These are phyloP conservation scores for Spathaspora gorwiae DNA, from an alignment of 805 yeast species.

Conservation along the genomic window DNA sequence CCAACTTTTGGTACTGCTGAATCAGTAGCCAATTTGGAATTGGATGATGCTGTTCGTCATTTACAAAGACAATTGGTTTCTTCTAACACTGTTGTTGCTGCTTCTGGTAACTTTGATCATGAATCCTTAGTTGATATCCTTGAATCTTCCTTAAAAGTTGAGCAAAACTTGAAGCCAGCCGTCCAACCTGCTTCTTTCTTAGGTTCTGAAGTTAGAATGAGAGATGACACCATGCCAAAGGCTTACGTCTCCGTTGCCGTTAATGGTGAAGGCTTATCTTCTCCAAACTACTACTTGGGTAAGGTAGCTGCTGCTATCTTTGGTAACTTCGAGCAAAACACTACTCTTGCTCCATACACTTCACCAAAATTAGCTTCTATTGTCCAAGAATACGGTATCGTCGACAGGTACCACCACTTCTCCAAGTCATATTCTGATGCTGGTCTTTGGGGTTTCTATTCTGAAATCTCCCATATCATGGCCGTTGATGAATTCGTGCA, in stretches of 20 bases:
- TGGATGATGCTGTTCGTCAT: constrained; percentile 55
- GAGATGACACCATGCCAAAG: constrained; percentile 82
- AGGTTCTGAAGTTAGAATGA: constrained; percentile 82
- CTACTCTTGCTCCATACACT: constrained; percentile 46
- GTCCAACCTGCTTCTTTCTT: constrained; percentile 59
- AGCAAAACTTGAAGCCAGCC: constrained; percentile 48
- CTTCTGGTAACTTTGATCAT: constrained; percentile 68
- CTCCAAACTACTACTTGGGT: constrained; percentile 66
- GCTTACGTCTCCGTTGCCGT: constrained; percentile 77
- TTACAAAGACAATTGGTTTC: constrained; percentile 53
- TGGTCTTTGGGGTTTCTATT: constrained; percentile 81
- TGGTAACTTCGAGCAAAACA: constrained; percentile 50
- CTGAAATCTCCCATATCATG: constrained; percentile 55
- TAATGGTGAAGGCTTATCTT: constrained; percentile 59
- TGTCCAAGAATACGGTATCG: constrained; percentile 67
- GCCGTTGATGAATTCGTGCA: constrained; percentile 74
- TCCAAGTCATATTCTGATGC: constrained; percentile 68
- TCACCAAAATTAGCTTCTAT: constrained; percentile 69
- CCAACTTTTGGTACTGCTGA: constrained; percentile 76
- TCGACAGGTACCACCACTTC: constrained; percentile 69
- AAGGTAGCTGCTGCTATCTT: constrained; percentile 65
- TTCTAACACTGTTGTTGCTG: constrained; percentile 65
- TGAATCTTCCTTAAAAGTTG: constrained; percentile 45
- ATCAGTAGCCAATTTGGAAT: constrained; percentile 52
- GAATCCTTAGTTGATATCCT: constrained; percentile 65